These are phyloP conservation scores for Clarireedia sp. DNA, from an alignment of 2,329 filamentous ascomycete species.

Conservation along the genomic window DNA sequence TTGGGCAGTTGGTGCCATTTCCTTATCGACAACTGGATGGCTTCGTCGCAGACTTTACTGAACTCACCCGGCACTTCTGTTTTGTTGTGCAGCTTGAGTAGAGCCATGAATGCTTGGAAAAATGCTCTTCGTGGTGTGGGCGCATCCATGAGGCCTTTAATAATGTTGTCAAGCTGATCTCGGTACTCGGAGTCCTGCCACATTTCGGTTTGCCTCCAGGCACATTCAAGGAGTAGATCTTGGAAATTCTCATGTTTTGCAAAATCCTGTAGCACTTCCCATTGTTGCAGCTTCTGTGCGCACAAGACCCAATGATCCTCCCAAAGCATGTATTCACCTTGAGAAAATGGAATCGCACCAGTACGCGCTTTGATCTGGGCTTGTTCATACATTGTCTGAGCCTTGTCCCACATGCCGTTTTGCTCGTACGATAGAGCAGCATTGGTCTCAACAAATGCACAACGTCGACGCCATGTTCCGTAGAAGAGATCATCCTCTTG, in stretches of 20 bases:
- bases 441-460: conserved; percentile 96
- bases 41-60: conserved; percentile 85
- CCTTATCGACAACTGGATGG: conserved; percentile 90
- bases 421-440: conserved; percentile 96
- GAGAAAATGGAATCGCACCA: conserved; percentile 90
- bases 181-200: conserved; percentile 83
- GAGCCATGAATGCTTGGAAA: conserved; percentile 97
- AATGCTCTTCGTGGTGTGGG: conserved; percentile 89
- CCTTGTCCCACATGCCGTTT: conserved; percentile 98
- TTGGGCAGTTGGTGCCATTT: conserved; percentile 99
- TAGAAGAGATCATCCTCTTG: conserved; percentile 98
- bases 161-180: conserved; percentile 83
- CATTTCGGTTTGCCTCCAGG: conserved; percentile 91
- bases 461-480: conserved; percentile 88
- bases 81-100: conserved; percentile 90
- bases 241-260: conserved; percentile 99
- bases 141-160: conserved; percentile 96
- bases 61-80: conserved; percentile 76
- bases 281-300: conserved; percentile 96
- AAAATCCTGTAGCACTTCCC: conserved; percentile 96
- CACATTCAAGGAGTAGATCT: conserved; percentile 87
- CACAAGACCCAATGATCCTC: conserved; percentile 99
- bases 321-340: conserved; percentile 98
- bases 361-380: conserved; percentile 96
- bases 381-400: conserved; percentile 91